These are phyloP conservation scores for Quercus tomentella DNA, from an alignment of 331 rosid genomes.

Conservation along the genomic window DNA sequence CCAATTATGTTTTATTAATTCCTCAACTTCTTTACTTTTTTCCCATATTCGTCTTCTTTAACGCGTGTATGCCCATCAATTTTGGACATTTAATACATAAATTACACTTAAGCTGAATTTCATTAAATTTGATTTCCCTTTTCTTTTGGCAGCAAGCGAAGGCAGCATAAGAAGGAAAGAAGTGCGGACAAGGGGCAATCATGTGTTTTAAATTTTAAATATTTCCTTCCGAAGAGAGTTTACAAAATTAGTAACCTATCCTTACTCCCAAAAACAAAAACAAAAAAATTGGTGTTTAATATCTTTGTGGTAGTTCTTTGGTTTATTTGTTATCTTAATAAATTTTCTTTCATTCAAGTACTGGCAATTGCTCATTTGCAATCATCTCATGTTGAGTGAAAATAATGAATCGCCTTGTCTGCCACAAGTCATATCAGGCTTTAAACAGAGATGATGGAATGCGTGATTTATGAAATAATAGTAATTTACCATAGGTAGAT, in stretches of 20 bases:
- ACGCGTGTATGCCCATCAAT: no score
- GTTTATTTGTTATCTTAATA: not conserved
- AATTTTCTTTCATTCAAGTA: constrained; percentile 19
- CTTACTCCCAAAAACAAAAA: not conserved
- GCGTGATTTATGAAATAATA: no score
- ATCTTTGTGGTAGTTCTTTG: constrained; percentile 25
- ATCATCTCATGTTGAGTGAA: constrained; percentile 28
- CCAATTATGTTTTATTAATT: no score
- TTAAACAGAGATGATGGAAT: not conserved
- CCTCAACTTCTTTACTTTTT: no score
- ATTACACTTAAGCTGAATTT: not conserved
- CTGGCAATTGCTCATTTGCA: constrained; percentile 44
- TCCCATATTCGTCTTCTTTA: no score
- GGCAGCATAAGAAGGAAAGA: constrained; percentile 57
- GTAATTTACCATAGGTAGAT: no score
- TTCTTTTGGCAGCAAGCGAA: constrained; percentile 58
- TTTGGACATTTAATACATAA: not conserved
- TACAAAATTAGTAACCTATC: constrained; percentile 34
- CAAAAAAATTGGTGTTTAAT: constrained; percentile 15
- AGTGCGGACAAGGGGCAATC: constrained; percentile 38
- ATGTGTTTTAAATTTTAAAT: constrained; percentile 43
- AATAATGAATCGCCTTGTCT: constrained; percentile 23
- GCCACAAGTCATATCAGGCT: not conserved
- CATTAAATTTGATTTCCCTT: not conserved
- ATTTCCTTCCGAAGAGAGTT: constrained; percentile 33